Evolutionary conservation across 805 yeast genomes (phyloP).

Genomic region (Candida pini): DNA sequence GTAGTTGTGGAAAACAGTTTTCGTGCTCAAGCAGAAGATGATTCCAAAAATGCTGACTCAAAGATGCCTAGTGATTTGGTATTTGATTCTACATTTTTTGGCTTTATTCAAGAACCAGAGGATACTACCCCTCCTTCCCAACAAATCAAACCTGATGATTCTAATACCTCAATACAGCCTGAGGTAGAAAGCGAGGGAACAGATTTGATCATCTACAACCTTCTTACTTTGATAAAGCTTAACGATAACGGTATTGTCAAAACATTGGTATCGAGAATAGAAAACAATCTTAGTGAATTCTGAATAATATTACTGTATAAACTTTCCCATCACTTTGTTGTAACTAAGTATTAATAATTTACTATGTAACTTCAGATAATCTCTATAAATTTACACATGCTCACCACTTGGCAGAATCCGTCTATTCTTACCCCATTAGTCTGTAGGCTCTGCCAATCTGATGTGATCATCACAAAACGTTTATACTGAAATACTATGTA

Average conservation of each 20-base stretch:
- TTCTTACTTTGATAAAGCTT: conserved; percentile 12
- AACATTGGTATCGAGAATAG: conserved; percentile 13
- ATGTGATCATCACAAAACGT: no score
- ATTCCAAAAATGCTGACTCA: conserved; percentile 1
- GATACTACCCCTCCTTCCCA: conserved; percentile 3
- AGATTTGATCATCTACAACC: conserved; percentile 17
- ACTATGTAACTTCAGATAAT: no score
- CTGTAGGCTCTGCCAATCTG: no score
- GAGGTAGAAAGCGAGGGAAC: conserved; percentile 4
- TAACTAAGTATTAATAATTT: no score
- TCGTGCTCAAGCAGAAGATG: conserved; percentile 1
- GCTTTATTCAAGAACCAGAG: conserved; percentile 26
- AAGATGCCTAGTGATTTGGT: conserved; percentile 15
- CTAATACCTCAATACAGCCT: conserved; percentile 3
- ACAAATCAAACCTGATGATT: neutral
- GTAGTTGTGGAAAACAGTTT: conserved; percentile 3
- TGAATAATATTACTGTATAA: no score
- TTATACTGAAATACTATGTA: no score
- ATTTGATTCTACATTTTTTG: conserved; percentile 25
- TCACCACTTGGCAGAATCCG: no score
- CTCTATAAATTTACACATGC: no score
- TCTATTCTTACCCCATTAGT: no score
- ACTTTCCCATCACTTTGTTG: no score
- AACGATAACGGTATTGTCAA: conserved; percentile 11
- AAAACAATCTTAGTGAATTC: conserved; percentile 8